Evolutionary conservation across 2,329 filamentous ascomycete genomes (phyloP).

Genomic region (Penicillium italicum): DNA sequence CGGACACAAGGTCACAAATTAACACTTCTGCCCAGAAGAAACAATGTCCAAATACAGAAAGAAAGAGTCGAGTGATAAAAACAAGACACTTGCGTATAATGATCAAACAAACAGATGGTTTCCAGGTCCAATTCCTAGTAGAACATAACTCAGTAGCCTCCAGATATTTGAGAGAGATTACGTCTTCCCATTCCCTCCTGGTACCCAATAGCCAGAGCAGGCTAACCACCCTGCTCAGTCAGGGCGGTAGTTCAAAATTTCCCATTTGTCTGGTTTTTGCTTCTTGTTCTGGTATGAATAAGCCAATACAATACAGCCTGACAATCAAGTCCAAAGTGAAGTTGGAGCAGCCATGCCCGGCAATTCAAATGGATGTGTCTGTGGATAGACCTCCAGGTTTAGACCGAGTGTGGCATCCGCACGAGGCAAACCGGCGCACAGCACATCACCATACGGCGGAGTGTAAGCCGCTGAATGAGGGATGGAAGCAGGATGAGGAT

Average conservation of each 20-base stretch:
- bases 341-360: conserved; percentile 35
- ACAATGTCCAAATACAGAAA: background rate
- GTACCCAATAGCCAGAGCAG: conserved; percentile 3
- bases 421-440: conserved; percentile 30
- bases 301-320: background rate
- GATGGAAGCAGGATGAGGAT: conserved; percentile 24
- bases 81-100: background rate
- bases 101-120: background rate
- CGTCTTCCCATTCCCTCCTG: background rate
- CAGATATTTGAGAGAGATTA: background rate
- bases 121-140: background rate
- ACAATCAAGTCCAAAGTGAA: conserved; percentile 36
- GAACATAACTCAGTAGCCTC: background rate
- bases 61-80: conserved; percentile 3
- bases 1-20: background rate
- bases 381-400: conserved; percentile 33
- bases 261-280: background rate
- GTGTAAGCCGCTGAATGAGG: conserved; percentile 39
- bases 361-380: conserved; percentile 32
- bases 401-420: conserved; percentile 27
- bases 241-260: background rate
- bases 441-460: conserved; percentile 34
- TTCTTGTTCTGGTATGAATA: background rate
- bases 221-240: background rate
- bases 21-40: conserved; percentile 18